Evolutionary conservation across 352 stramenopile genomes (phyloP), one percentile per base, ranked within the genome.

Genomic region (Peronospora belbahrii): DNA sequence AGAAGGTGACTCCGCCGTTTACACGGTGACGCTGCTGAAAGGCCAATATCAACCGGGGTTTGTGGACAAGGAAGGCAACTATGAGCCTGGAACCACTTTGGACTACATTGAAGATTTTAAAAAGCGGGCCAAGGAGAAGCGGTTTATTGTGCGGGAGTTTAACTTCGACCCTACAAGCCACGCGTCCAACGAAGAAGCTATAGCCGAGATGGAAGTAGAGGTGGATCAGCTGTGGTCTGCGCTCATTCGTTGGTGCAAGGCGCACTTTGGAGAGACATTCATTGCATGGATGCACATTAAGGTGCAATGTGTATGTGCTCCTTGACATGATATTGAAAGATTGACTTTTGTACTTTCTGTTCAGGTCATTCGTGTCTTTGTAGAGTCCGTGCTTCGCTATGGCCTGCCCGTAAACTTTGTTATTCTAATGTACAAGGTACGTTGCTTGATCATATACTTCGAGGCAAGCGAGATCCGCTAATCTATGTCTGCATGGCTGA

Each of bases 221-320:
- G 88, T 98, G 10, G 90, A 98, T 55, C 89, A 93, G 37, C 89
- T 97, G 55, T 96, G 90, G 63, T 94, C 77, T 28, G 89, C 88
- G 5, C 86, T 98, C 44, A 88, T 96, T 40, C 87, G 94, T 45
- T 98, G 95, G 95, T 98, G 96, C 82, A 97, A 97, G 68, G 94
- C 91, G 14, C 96, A 98, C 65, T 99, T 97, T 67, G 93, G 94
- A 59, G 96, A 99, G 67, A 90, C 91, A 7, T 98, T 98, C 56
- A 95, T 97, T 37, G 94, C 93, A 8, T 98, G 95, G 95, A 97
- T 98, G 83, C 95, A 99, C 63, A 94, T 98, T 54, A 98, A 98
- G 83, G 88, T 97, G 10, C 8, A 57, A 33, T 10, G 13, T 11
- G 4, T 42, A 14, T 34, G n/a, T 33, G 23, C 11, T 6, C 10